Evolutionary conservation across 306 rosid species (phyloP).

Genomic region (Pachyrhizus erosus): DNA sequence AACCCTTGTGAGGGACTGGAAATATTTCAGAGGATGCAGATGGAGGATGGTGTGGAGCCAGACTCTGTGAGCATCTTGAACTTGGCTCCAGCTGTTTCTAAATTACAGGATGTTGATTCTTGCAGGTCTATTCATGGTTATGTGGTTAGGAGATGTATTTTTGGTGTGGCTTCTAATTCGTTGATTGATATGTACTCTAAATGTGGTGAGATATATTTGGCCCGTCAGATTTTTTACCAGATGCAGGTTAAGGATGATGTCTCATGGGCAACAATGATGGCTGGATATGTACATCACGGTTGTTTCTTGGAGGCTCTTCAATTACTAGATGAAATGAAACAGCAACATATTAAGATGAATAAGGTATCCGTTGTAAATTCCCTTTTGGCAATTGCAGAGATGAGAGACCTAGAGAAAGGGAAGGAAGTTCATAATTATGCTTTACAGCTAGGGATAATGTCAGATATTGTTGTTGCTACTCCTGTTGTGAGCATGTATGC

Average conservation of each 20-base stretch:
- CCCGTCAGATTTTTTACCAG: slow-evolving; percentile 50
- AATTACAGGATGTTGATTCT: slow-evolving; percentile 52
- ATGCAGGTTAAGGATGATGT: slow-evolving; percentile 59
- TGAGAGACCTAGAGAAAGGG: slow-evolving; percentile 66
- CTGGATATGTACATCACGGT: slow-evolving; percentile 62
- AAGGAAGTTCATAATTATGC: slow-evolving; percentile 58
- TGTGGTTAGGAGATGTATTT: slow-evolving; percentile 55
- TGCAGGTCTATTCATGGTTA: slow-evolving; percentile 73
- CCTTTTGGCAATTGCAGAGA: slow-evolving; percentile 68
- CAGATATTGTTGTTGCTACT: slow-evolving; percentile 62
- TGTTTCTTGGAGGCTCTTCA: slow-evolving; percentile 62
- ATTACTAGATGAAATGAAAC: slow-evolving; percentile 55
- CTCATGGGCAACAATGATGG: slow-evolving; percentile 70
- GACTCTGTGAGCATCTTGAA: slow-evolving; percentile 68
- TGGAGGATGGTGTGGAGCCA: slow-evolving; percentile 52
- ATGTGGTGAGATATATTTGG: slow-evolving; percentile 59
- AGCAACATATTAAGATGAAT: slow-evolving; percentile 49
- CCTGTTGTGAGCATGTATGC: slow-evolving; percentile 68
- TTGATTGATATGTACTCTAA: slow-evolving; percentile 80
- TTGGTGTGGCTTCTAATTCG: slow-evolving; percentile 54
- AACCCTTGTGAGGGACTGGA: slow-evolving; percentile 55
- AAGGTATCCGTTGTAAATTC: slow-evolving; percentile 56
- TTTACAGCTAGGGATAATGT: slow-evolving; percentile 45
- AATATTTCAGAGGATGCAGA: slow-evolving; percentile 55
- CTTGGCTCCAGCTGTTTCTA: slow-evolving; percentile 73